Base-by-base conservation (phyloP, 2,329 filamentous ascomycete species). In the Xylaria sp. region DNA sequence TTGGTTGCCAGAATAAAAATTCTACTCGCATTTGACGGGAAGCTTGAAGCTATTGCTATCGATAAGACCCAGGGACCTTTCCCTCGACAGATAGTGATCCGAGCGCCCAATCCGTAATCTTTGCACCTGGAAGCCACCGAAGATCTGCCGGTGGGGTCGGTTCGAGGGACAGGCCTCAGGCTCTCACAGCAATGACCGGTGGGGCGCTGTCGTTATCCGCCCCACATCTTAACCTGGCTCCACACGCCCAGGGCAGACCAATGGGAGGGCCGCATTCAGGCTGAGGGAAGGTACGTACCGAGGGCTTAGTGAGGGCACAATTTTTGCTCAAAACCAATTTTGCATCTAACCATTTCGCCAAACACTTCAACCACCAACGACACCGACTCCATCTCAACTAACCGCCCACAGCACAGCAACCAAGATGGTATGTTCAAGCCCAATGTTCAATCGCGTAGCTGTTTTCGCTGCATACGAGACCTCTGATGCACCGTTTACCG, bases 371-470 rank as follows among this genome's bases (percentile, higher is more conserved):
- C 75, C 76, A 74, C 73, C 75, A 79, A 77, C 76, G 76, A 76
- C 74, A 76, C 76, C 78, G 80, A 80, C 76, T 76, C 77, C 78
- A 77, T 79, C 79, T 79, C 77, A 64, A 77, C 63, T 66, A 66
- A 66, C 77, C 77, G 77, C 76, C 76, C 75, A 77, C 75, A 75
- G 73, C 68, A 69, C 75, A 77, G 77, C 76, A 78, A 78, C 75
- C 78, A 79, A 82, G 77, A 84, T 84, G 81, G 81, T 84, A 77
- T 51, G 64, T 65, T 47, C 18, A 52, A 35, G 23, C 57, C 34
- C 53, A 54, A 52, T 57, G 39, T 19, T 35, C 19, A 19, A 54
- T 58, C 35, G 52, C 54, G 55, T 10, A 48, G 19, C 13, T 54
- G 9, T 7, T 55, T 49, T 57, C 48, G 39, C 54, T 54, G 52